Evolutionary conservation across 306 rosid species (phyloP).

Genomic region (Biancaea sappan): DNA sequence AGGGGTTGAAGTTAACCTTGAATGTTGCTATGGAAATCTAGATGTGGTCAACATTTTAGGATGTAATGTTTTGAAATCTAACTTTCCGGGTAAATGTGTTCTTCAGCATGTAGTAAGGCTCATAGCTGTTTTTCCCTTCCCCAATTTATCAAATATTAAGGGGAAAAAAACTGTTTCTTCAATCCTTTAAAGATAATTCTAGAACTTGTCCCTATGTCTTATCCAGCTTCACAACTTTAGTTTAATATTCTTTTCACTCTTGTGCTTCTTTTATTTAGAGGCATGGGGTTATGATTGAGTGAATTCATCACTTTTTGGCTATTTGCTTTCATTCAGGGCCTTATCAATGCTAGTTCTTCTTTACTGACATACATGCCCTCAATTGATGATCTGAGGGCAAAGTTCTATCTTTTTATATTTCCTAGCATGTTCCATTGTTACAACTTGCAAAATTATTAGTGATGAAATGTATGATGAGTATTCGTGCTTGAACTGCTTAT

Average conservation of each 20-base stretch:
- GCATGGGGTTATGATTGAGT: neutral
- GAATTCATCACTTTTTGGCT: neutral
- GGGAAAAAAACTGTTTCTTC: neutral
- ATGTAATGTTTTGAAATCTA: neutral
- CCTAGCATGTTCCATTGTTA: neutral
- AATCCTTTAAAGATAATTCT: neutral
- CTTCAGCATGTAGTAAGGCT: neutral
- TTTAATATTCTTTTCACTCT: neutral
- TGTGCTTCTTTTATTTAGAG: neutral
- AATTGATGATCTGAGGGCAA: neutral
- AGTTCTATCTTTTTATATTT: neutral
- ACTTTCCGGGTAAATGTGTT: neutral
- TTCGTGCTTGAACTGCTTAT: neutral
- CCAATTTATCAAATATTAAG: neutral
- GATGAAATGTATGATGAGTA: neutral
- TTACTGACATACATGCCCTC: neutral
- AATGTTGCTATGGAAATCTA: neutral
- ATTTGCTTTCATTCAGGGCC: neutral
- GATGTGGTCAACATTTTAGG: neutral
- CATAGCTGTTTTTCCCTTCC: neutral
- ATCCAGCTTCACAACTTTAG: neutral
- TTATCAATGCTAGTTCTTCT: neutral
- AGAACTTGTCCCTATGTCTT: neutral
- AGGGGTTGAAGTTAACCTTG: neutral
- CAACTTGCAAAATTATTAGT: neutral